Base-by-base conservation (phyloP, 768 basidiomycete species). In the Boletus huronensis region DNA sequence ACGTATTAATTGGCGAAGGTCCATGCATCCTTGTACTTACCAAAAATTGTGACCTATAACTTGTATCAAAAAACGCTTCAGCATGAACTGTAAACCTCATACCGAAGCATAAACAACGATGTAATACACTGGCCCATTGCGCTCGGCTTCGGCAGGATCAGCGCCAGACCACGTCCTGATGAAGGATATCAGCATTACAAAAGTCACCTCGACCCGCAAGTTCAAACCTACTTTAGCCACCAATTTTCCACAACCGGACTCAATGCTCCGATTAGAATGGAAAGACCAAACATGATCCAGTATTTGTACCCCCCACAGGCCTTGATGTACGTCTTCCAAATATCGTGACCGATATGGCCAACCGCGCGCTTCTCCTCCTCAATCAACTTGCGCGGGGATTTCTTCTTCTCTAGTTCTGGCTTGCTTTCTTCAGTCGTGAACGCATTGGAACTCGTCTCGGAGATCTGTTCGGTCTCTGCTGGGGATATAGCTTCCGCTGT, bases 351-450 rank as follows among this genome's bases (percentile, higher is more conserved):
- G 50, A 92, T 88, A 43, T 85, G 78, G 4, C 89, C 89, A 40
- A 83, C 82, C 1, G 85, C 88, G n/a, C 89, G 79, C 56, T 80
- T 82, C 67, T 91, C 89, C 62, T 91, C 90, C 62, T 96, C 93
- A 6, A 95, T 75, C 43, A 95, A 78, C 67, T 94, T 95, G 35
- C 91, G 78, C 0, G 93, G 88, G 1, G 77, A 64, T 64, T 84
- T 88, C 66, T 78, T 82, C 66, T 77, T 81, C 54, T 70, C 66
- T 10, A 66, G 55, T 23, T 75, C 74, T n/a, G 69, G 64, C 2
- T 73, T 70, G 21, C 53, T 72, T 19, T 72, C 70, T 11, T 76
- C 69, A 17, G 63, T 63, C 32, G 74, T 63, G 14, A 74, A 59
- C n/a, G 71, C 79, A 11, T 75, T 74, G 3, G 78, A 80, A 55